A percentile compares a stretch with the other conserved stretches of the same genome.
Evolutionary conservation across 169 alveolate genomes (phyloP).

Genomic region (Miamiensis avidus): DNA sequence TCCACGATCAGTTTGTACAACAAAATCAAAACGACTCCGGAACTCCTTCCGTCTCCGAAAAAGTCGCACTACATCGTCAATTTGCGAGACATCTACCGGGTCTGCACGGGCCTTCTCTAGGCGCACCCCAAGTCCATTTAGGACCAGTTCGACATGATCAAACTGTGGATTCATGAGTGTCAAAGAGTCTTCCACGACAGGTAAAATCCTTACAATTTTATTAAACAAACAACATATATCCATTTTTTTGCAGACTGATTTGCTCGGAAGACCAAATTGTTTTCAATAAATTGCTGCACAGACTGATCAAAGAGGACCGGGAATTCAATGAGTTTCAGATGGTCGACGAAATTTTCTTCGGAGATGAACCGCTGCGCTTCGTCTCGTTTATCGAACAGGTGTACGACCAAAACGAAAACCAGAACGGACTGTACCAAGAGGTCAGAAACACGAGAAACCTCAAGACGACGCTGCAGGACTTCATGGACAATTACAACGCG

Average conservation of each 20-base stretch:
- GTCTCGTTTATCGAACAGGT: constrained; percentile 25
- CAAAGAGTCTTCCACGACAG: constrained; percentile 82
- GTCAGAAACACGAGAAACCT: background rate
- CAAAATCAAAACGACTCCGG: constrained; percentile 39
- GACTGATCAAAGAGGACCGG: too few relatives aligned
- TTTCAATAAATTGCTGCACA: constrained; percentile 24
- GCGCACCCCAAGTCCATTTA: constrained; percentile 32
- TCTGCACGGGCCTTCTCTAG: constrained; percentile 75
- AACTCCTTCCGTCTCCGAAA: constrained; percentile 75
- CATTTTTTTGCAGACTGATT: too few relatives aligned
- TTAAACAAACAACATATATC: too few relatives aligned
- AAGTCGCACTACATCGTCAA: constrained; percentile 77
- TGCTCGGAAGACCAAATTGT: constrained; percentile 64
- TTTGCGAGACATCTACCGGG: constrained; percentile 78
- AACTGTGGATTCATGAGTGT: constrained; percentile 85
- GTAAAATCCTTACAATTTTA: too few relatives aligned
- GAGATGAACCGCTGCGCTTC: background rate
- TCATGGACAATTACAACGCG: background rate
- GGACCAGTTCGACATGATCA: constrained; percentile 55
- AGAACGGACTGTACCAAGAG: background rate
- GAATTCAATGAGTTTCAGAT: background rate
- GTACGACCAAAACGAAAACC: too few relatives aligned
- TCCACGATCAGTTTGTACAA: constrained; percentile 61
- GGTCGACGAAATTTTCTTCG: background rate
- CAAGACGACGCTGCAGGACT: background rate